Evolutionary conservation across 176 grass and related monocot genomes (phyloP).

Genomic region (Stipa capillata): DNA sequence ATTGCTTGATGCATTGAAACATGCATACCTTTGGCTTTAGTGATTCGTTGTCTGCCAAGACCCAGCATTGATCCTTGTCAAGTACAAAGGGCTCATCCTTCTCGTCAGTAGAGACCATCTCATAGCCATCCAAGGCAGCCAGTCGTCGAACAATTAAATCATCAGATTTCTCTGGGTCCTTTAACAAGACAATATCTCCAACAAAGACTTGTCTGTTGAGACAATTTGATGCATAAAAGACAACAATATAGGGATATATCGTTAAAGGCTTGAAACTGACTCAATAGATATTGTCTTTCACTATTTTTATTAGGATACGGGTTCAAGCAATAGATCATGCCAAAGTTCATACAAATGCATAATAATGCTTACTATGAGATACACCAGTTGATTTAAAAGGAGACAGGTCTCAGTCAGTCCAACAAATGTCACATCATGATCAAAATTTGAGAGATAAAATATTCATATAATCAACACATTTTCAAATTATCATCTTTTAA

Average conservation of each 20-base stretch:
- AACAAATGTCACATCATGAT: background rate
- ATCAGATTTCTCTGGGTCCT: constrained; percentile 76
- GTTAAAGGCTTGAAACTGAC: background rate
- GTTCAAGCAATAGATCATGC: background rate
- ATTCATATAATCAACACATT: background rate
- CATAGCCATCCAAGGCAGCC: constrained; percentile 79
- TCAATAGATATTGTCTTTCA: background rate
- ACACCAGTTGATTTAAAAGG: background rate
- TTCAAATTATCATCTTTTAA: background rate
- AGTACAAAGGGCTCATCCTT: constrained; percentile 89
- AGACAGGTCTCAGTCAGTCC: background rate
- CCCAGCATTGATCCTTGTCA: constrained; percentile 85
- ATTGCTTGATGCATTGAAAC: too few species aligned
- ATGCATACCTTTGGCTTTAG: constrained; percentile 69
- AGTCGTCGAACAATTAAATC: constrained; percentile 63
- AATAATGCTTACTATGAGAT: background rate
- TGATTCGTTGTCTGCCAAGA: constrained; percentile 61
- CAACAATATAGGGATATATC: background rate
- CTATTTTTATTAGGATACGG: background rate
- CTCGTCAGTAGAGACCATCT: constrained; percentile 71
- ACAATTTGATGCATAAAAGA: constrained; percentile 23
- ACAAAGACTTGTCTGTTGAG: constrained; percentile 69
- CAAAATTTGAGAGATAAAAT: background rate
- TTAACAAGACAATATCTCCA: constrained; percentile 75
- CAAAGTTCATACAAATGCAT: background rate